These are phyloP conservation scores for Ogataea populi-albae DNA, from an alignment of 805 yeast species.

Conservation along the genomic window DNA sequence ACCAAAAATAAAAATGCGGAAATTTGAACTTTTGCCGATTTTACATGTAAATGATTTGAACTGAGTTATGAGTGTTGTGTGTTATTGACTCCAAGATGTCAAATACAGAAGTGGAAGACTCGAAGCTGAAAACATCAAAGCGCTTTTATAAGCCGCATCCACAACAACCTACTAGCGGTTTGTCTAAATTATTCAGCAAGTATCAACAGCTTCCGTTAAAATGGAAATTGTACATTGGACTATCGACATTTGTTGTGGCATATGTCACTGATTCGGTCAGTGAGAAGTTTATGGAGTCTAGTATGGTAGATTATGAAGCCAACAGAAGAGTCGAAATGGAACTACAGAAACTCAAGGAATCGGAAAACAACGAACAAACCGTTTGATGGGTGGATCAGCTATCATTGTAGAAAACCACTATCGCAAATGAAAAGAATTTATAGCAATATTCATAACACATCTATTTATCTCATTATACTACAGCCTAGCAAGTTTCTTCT, in stretches of 20 bases:
- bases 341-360: slow-evolving; percentile 10
- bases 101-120: neutral
- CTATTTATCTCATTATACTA: too few relatives aligned
- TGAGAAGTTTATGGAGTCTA: slow-evolving; percentile 27
- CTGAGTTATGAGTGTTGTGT: too few relatives aligned
- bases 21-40: too few relatives aligned
- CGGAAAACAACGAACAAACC: neutral
- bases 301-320: slow-evolving; percentile 33
- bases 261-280: slow-evolving; percentile 31
- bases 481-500: too few relatives aligned
- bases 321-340: slow-evolving; percentile 30
- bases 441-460: too few relatives aligned
- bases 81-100: too few relatives aligned
- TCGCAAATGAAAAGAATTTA: too few relatives aligned
- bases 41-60: too few relatives aligned
- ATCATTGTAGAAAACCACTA: too few relatives aligned
- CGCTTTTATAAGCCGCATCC: slow-evolving; percentile 9
- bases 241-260: slow-evolving; percentile 31
- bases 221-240: slow-evolving; percentile 32
- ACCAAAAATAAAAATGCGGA: too few relatives aligned
- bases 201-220: slow-evolving; percentile 27
- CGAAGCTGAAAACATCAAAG: slow-evolving; percentile 4
- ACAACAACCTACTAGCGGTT: slow-evolving; percentile 5
- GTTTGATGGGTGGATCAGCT: too few relatives aligned
- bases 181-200: slow-evolving; percentile 6